Percentiles rank a stretch among this genome's conserved stretches.
Evolutionary conservation across 2,329 filamentous ascomycete genomes (phyloP).

Genomic region (Calonectria leucothoes): DNA sequence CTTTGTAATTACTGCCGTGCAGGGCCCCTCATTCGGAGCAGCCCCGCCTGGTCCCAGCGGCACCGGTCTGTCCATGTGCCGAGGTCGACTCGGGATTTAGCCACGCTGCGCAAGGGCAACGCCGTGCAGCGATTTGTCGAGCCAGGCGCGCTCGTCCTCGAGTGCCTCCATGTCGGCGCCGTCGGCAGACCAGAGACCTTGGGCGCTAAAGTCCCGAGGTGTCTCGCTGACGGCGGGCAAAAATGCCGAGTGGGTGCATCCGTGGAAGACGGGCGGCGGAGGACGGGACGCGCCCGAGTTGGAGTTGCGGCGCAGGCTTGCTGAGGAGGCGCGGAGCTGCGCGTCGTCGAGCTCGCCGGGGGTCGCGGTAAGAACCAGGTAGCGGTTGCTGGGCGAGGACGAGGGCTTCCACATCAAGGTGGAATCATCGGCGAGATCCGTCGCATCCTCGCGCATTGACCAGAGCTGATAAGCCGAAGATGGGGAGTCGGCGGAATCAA

Average conservation of each 20-base stretch:
- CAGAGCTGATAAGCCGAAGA: constrained; percentile 39
- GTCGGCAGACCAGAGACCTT: constrained; percentile 36
- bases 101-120: constrained; percentile 37
- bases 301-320: constrained; percentile 36
- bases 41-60: neutral
- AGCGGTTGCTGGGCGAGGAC: constrained; percentile 23
- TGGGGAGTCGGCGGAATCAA: constrained; percentile 22
- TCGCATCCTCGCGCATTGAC: constrained; percentile 30
- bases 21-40: neutral
- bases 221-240: constrained; percentile 37
- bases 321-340: constrained; percentile 31
- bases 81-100: constrained; percentile 18
- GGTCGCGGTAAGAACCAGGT: constrained; percentile 34
- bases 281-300: constrained; percentile 31
- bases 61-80: neutral
- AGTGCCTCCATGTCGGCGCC: constrained; percentile 26
- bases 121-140: constrained; percentile 39
- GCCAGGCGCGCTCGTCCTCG: constrained; percentile 36
- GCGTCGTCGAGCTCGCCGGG: constrained; percentile 32
- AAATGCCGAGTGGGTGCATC: constrained; percentile 37
- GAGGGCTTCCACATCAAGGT: constrained; percentile 37
- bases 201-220: constrained; percentile 41
- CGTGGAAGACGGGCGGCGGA: constrained; percentile 35
- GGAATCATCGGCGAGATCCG: constrained; percentile 8
- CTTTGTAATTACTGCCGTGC: constrained; percentile 6